These are phyloP conservation scores for Mortierella sp. DNA, from an alignment of 371 early-diverging fungal species.

Conservation along the genomic window DNA sequence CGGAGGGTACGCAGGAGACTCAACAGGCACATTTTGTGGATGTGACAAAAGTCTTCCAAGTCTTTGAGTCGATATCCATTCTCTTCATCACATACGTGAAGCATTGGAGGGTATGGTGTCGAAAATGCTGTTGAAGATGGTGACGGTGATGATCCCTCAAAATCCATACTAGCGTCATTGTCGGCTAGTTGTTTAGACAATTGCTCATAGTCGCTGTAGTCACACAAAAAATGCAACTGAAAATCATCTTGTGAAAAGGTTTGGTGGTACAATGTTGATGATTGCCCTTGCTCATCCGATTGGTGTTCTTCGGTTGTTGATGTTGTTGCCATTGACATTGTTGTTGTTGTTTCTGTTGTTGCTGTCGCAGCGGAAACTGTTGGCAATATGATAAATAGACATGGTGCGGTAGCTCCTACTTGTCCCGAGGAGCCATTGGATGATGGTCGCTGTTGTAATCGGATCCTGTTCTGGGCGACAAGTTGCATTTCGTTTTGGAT, in stretches of 20 bases:
- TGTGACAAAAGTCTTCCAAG: conserved; percentile 18
- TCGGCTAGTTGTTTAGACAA: not conserved
- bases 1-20: conserved; percentile 26
- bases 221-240: conserved; percentile 34
- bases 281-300: not conserved
- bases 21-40: conserved; percentile 29
- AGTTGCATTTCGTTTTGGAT: conserved; percentile 19
- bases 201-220: conserved; percentile 19
- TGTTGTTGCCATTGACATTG: not conserved
- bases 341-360: not conserved
- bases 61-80: conserved; percentile 25
- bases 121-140: not conserved
- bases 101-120: not conserved
- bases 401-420: conserved; percentile 14
- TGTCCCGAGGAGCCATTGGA: not conserved
- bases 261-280: conserved; percentile 8
- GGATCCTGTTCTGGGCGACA: conserved; percentile 21
- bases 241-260: conserved; percentile 11
- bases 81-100: conserved; percentile 26
- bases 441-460: conserved; percentile 17
- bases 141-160: not conserved
- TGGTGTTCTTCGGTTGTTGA: not conserved
- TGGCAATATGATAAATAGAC: conserved; percentile 35
- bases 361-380: not conserved
- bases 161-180: not conserved